Base-by-base conservation (phyloP, 345 rosid species). In the Camelina laxa region DNA sequence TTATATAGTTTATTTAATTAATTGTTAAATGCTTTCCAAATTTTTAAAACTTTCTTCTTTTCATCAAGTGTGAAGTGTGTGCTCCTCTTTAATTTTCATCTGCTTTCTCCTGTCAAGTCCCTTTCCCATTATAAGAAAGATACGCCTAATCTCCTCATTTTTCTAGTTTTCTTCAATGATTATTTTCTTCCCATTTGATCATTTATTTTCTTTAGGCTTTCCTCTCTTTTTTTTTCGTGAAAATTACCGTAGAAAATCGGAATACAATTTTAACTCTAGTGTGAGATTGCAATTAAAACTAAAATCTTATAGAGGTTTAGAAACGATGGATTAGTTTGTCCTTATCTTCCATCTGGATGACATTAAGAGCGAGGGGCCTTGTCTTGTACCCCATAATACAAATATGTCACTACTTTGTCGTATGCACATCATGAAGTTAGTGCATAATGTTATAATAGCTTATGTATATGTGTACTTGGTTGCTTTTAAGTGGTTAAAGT, bases 81-180 rank as follows among this genome's bases (percentile, higher is more conserved):
- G 56, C 55, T 64, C 80, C 57, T 64, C 75, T 76, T 76, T 77
- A 70, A 35, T 47, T 49, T 57, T 39, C 36, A 5, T 56, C 9
- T 56, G 56, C 80, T 70, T 77, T 77, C 75, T 39, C 59, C 33
- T 70, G 76, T 70, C 76, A 47, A 57, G 72, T 77, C 80, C 38
- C 39, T 77, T 70, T 77, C 72, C 55, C 76, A 49, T 48, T 70
- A 77, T 64, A 64, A 21, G 39, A 65, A 76, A 70, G 55, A 77
- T 77, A 58, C 21, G 80, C 61, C 55, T 70, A 70, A 77, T 77
- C 38, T 60, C 13, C 55, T 50, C 49, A 15, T 14, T 59, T 27
- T 66, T 39, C 24, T 65, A 48, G 20, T 6, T 19, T 58, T 50
- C 47, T 39, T 48, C 22, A n/a, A 17, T 67, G 39, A 17, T 57